Evolutionary conservation across 2,329 filamentous ascomycete species (phyloP).

Genomic region (Claviceps sp.): DNA sequence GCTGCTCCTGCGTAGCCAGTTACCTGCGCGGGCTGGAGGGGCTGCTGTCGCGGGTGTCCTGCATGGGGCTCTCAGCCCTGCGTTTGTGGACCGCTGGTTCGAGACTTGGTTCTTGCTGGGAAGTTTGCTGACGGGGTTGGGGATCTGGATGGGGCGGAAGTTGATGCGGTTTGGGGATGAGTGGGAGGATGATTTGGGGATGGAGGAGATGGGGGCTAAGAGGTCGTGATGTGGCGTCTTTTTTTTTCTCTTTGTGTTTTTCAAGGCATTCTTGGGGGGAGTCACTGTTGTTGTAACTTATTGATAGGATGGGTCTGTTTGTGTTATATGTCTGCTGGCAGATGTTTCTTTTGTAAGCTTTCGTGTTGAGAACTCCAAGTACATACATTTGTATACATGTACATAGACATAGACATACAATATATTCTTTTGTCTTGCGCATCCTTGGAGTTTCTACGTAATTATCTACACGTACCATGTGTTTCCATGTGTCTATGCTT

Average conservation of each 20-base stretch:
- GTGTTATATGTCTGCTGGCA: too few species aligned
- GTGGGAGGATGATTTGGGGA: slow-evolving; percentile 46
- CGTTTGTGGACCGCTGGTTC: slow-evolving; percentile 62
- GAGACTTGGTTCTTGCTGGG: slow-evolving; percentile 73
- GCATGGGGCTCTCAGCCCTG: slow-evolving; percentile 54
- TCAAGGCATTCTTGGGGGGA: not conserved
- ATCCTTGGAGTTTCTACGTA: too few species aligned
- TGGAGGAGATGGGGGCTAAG: slow-evolving; percentile 62
- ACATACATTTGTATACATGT: too few species aligned
- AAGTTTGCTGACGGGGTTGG: slow-evolving; percentile 51
- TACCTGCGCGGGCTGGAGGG: slow-evolving; percentile 63
- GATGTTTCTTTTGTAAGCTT: too few species aligned
- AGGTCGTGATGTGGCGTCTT: slow-evolving; percentile 26
- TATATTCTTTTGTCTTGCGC: too few species aligned
- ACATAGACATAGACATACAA: too few species aligned
- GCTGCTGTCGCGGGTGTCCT: slow-evolving; percentile 61
- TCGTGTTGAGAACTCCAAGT: too few species aligned
- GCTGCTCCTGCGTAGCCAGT: slow-evolving; percentile 61
- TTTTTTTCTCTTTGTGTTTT: not conserved
- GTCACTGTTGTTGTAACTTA: too few species aligned
- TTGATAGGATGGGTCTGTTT: too few species aligned
- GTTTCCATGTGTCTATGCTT: too few species aligned
- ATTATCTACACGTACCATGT: too few species aligned
- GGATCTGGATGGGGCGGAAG: slow-evolving; percentile 59
- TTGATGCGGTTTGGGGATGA: slow-evolving; percentile 40